Percentiles rank a stretch among this genome's conserved stretches.
These are phyloP conservation scores for Primulina tabacum DNA, from an alignment of 257 asterid species.

Conservation along the genomic window DNA sequence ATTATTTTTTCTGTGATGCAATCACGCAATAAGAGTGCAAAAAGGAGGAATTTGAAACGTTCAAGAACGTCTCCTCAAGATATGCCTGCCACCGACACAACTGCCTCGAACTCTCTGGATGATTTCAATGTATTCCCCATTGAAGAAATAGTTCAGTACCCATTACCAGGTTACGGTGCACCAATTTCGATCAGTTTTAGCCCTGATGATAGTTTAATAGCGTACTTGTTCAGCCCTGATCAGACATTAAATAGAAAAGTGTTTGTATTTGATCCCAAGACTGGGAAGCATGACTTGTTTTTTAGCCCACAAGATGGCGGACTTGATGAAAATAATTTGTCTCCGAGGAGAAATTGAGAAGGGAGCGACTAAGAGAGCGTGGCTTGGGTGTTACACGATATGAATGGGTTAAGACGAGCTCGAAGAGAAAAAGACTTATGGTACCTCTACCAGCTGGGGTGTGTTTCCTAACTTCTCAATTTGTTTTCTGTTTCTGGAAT, in stretches of 20 bases:
- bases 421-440: slow-evolving; percentile 60
- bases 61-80: slow-evolving; percentile 43
- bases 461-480: slow-evolving; percentile 31
- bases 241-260: slow-evolving; percentile 64
- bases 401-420: slow-evolving; percentile 82
- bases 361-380: slow-evolving; percentile 92
- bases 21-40: slow-evolving; percentile 38
- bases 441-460: slow-evolving; percentile 94
- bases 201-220: slow-evolving; percentile 71
- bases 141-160: slow-evolving; percentile 83
- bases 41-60: slow-evolving; percentile 55
- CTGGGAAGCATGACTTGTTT: slow-evolving; percentile 60
- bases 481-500: slow-evolving; percentile 12
- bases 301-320: slow-evolving; percentile 93
- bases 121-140: slow-evolving; percentile 55
- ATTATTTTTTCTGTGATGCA: slow-evolving; percentile 59
- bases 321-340: slow-evolving; percentile 76
- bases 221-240: slow-evolving; percentile 73
- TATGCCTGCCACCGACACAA: slow-evolving; percentile 65
- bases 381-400: slow-evolving; percentile 93
- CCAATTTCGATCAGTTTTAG: slow-evolving; percentile 79
- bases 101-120: slow-evolving; percentile 49
- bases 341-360: slow-evolving; percentile 83
- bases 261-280: slow-evolving; percentile 61
- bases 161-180: slow-evolving; percentile 75